Base-by-base conservation (phyloP, 2,329 filamentous ascomycete genomes). In the Colletotrichum nymphaeae region DNA sequence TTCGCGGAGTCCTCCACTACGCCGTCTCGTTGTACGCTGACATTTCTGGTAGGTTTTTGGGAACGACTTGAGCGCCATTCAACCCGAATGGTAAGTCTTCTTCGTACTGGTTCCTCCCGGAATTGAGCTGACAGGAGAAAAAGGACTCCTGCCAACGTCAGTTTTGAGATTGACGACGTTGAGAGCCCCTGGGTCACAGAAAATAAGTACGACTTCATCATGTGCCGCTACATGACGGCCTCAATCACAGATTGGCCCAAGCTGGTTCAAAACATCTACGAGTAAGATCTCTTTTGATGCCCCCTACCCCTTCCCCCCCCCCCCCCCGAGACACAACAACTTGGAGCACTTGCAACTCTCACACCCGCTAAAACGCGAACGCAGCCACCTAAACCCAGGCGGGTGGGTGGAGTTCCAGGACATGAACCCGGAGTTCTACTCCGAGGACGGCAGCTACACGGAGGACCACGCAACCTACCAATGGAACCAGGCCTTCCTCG, bases 111-210 rank as follows among this genome's bases (percentile, higher is more conserved):
- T 24, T 24, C 24, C 24, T 24, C 24, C 24, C 24, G 24, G 24
- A 24, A 24, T 24, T 24, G 24, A 24, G 8, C 42, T 49, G 16
- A 49, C 42, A 24, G 42, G 8, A 19, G 16, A 19, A 49, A n/a
- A n/a, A 49, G 42, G 42, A 6, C 9, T 9, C 42, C 42, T 49
- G 19, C 42, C 4, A 49, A 49, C 8, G 42, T 49, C 42, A 49
- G 19, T 19, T 49, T 49, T 7, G 42, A 49, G 42, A 49, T 49
- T 7, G 42, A 49, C 42, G 42, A 93, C 78, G 88, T 89, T 37
- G 89, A 91, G 78, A 84, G 87, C 28, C 75, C 79, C 22, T 85
- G 24, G 24, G 24, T 24, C 24, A 24, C 24, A 24, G 24, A 24
- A 24, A 24, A 24, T 24, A 24, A 24, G 84, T 81, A 81, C 67